phyloP scores from a whole-genome alignment of 768 basidiomycete genomes.

The Artomyces pyxidatus region DNA sequence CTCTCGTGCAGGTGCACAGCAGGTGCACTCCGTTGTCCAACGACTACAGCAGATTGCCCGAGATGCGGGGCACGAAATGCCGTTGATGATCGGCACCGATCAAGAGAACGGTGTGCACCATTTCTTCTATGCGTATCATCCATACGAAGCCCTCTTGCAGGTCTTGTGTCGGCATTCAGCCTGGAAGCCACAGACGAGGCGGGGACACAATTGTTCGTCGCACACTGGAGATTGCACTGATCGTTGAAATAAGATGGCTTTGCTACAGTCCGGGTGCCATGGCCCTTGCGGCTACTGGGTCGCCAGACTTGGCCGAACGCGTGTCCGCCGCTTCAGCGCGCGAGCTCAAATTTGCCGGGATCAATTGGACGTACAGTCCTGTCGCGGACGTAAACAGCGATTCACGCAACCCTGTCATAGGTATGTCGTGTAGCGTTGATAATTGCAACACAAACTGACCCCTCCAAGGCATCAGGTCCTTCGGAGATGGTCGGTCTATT shows the following conservation, averaged over 20 bases:
- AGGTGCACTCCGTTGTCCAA: slow-evolving; percentile 39
- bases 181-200: slow-evolving; percentile 26
- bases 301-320: slow-evolving; percentile 35
- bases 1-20: slow-evolving; percentile 34
- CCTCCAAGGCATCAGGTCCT: slow-evolving; percentile 53
- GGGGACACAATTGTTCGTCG: slow-evolving; percentile 60
- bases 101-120: slow-evolving; percentile 57
- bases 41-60: slow-evolving; percentile 49
- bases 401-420: slow-evolving; percentile 61
- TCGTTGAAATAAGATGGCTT: background rate
- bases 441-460: too few relatives aligned
- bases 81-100: slow-evolving; percentile 62
- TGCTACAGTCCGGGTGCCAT: slow-evolving; percentile 58
- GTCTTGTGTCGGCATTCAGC: slow-evolving; percentile 64
- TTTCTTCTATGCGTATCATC: background rate
- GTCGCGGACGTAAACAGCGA: slow-evolving; percentile 72
- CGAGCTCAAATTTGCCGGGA: slow-evolving; percentile 53
- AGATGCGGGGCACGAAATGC: slow-evolving; percentile 44
- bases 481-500: slow-evolving; percentile 47
- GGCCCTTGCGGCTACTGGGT: slow-evolving; percentile 53
- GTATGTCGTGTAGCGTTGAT: too few relatives aligned
- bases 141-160: slow-evolving; percentile 23
- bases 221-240: background rate
- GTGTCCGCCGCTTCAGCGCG: slow-evolving; percentile 42
- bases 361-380: slow-evolving; percentile 66